phyloP scores from a whole-genome alignment of 2,329 filamentous ascomycete species.

The Zalaria sp. region DNA sequence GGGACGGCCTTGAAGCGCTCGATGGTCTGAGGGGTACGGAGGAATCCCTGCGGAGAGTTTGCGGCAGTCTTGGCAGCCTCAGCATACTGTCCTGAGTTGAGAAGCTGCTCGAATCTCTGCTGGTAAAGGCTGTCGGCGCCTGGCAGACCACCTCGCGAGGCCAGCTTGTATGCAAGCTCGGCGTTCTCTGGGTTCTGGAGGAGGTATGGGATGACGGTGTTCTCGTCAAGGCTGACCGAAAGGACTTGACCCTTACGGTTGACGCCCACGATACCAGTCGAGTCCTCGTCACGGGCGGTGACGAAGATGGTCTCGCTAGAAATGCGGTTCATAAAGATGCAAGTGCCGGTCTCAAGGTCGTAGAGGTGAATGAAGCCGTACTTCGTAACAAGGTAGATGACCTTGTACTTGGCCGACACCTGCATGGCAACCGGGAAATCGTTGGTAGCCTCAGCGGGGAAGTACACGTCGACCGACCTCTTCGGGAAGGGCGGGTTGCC shows the following conservation, averaged over 20 bases:
- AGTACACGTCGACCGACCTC: slow-evolving; percentile 96
- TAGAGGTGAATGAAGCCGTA: slow-evolving; percentile 99
- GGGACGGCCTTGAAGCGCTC: slow-evolving; percentile 87
- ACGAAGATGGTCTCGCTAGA: slow-evolving; percentile 99
- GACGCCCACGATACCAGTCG: slow-evolving; percentile 80
- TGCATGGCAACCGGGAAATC: slow-evolving; percentile 98
- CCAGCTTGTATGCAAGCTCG: slow-evolving; percentile 87
- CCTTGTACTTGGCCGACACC: slow-evolving; percentile 88
- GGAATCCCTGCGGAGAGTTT: slow-evolving; percentile 88
- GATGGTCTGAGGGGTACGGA: slow-evolving; percentile 88
- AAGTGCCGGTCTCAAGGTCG: slow-evolving; percentile 87
- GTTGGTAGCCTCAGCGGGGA: slow-evolving; percentile 86
- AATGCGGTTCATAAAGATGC: slow-evolving; percentile 99
- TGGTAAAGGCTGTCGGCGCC: slow-evolving; percentile 89
- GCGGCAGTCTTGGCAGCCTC: slow-evolving; percentile 93
- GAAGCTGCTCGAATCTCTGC: slow-evolving; percentile 81
- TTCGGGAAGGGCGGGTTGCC: slow-evolving; percentile 83
- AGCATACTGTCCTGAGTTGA: slow-evolving; percentile 64
- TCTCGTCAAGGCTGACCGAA: slow-evolving; percentile 85
- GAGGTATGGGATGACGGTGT: slow-evolving; percentile 81
- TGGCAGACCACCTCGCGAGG: slow-evolving; percentile 81
- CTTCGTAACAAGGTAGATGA: slow-evolving; percentile 95
- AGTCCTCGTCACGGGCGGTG: slow-evolving; percentile 69
- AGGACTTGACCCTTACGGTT: slow-evolving; percentile 97
- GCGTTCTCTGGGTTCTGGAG: slow-evolving; percentile 93